Base-by-base conservation (phyloP, 352 stramenopile genomes). In the Globisporangium emineosum region DNA sequence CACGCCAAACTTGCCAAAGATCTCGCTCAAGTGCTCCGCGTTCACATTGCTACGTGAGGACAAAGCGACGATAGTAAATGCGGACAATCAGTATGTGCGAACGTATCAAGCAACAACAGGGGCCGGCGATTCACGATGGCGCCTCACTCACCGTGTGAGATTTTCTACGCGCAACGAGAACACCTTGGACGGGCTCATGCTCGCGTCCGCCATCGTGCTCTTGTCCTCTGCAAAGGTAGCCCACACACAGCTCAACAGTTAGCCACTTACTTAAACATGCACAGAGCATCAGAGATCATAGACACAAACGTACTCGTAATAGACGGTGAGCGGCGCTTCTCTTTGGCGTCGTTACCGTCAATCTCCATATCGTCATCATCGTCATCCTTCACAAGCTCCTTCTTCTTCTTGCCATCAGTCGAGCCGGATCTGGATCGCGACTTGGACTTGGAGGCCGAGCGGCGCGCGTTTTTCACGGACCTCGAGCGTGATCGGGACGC, bases 1-100 rank as follows among this genome's bases (percentile, higher is more conserved):
- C 32, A 64, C 42, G 5, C 85, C 87, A 68, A 96, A 96, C 72
- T 93, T 96, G 68, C 82, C 84, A 67, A 93, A 96, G 69, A 96
- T 93, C 69, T 96, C 87, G 54, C 64, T 75, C 64, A 96, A 62
- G 56, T 96, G 87, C 56, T 94, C 87, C 21, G 77, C 72, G 57
- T 85, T 90, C 50, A 96, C 87, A 58, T 96, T 96, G 50, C 75
- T 79, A 49, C 17, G 40, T 37, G 5, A 5, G 5, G 5, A 32
- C 23, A 57, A 17, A 32, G 40, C 17, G 40, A 47, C 21, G 7
- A 15, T 4, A 32, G n/a, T 13, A 29, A 7, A 32, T 9, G 30
- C 40, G 5, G 19, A 40, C 27, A 6, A 54, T 56, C 10, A 57
- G 51, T 21, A 57, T 23, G 50, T 5, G 17, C 25, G 12, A 23